Percentiles rank a stretch among this genome's conserved stretches.
Evolutionary conservation across 768 basidiomycete species (phyloP).

Genomic region (Obba rivulosa): DNA sequence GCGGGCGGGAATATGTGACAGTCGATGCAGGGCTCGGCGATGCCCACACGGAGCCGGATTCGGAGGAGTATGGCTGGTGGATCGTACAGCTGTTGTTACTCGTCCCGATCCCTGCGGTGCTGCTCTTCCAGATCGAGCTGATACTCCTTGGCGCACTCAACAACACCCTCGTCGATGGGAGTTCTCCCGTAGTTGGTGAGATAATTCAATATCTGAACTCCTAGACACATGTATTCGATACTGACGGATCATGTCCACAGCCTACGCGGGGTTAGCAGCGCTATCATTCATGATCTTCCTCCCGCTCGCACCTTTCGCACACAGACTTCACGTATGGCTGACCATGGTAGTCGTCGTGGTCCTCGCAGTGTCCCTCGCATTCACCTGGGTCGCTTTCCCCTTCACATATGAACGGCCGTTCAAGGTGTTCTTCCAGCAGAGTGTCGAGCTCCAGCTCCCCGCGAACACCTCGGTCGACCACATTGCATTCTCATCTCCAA

Average conservation of each 20-base stretch:
- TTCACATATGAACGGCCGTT: slow-evolving; percentile 58
- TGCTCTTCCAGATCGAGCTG: slow-evolving; percentile 46
- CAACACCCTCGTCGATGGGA: slow-evolving; percentile 64
- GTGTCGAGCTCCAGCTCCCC: slow-evolving; percentile 35
- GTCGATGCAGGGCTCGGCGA: slow-evolving; percentile 10
- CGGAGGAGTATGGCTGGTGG: slow-evolving; percentile 45
- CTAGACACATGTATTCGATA: background rate
- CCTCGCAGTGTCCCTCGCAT: slow-evolving; percentile 32
- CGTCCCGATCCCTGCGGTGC: slow-evolving; percentile 47
- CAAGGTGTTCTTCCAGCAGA: slow-evolving; percentile 70
- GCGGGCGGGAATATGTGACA: slow-evolving; percentile 15
- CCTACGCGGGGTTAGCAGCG: slow-evolving; percentile 43
- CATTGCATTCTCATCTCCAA: too few species aligned
- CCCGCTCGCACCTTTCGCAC: slow-evolving; percentile 61
- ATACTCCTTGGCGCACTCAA: slow-evolving; percentile 41
- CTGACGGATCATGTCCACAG: slow-evolving; percentile 26
- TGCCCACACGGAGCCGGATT: background rate
- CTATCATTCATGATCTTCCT: slow-evolving; percentile 47
- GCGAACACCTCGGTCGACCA: background rate
- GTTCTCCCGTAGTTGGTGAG: slow-evolving; percentile 43
- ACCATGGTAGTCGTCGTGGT: slow-evolving; percentile 32
- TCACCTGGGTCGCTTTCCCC: slow-evolving; percentile 41
- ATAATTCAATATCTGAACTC: slow-evolving; percentile 5
- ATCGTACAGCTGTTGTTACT: slow-evolving; percentile 51
- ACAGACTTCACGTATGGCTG: slow-evolving; percentile 40